Base-by-base conservation (phyloP, 1,284 basidiomycete species). In the Marasmius tenuissimus region DNA sequence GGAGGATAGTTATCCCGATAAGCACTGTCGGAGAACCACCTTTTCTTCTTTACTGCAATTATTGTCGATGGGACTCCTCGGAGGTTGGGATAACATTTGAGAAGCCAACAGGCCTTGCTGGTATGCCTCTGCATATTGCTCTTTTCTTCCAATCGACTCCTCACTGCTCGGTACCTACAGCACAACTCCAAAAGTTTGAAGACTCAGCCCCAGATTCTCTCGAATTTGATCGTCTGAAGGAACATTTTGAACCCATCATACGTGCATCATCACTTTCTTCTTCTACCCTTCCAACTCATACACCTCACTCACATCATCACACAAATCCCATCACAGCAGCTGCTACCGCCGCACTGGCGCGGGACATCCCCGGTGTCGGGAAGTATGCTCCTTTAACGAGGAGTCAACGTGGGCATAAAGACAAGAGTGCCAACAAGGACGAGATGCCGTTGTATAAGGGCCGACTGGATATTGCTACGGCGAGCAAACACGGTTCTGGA, bases 21-120 rank as follows among this genome's bases (percentile, higher is more conserved):
- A 83, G 78, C 64, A 75, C 85, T 47, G 76, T 90, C 48, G 90
- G 93, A 59, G 88, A 93, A 72, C 87, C 94, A 0, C 96, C 94
- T 0, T 99, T 95, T 78, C 89, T 94, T 69, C 83, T 99, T 1
- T 89, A 90, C 67, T 99, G 97, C 76, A 89, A 92, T 61, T 88
- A 91, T 70, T 99, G 97, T 71, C 85, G 92, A 71, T 99, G 97
- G 97, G 94, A 97, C 73, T 97, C 94, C 65, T 89, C 89, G 7
- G 88, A 93, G 72, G 87, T 96, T 1, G 93, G 91, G 0, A 92
- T 97, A 71, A 91, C 88, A 10, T 98, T 98, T 68, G 97, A 98
- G 70, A 99, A 98, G 73, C 93, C 96, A 0, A 96, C 96, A 0
- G 94, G 96, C 27, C 85, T 99, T 18, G 95, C 93, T 62, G 86